These are phyloP conservation scores for Penicillium sp. DNA, from an alignment of 2,329 filamentous ascomycete genomes.

Conservation along the genomic window DNA sequence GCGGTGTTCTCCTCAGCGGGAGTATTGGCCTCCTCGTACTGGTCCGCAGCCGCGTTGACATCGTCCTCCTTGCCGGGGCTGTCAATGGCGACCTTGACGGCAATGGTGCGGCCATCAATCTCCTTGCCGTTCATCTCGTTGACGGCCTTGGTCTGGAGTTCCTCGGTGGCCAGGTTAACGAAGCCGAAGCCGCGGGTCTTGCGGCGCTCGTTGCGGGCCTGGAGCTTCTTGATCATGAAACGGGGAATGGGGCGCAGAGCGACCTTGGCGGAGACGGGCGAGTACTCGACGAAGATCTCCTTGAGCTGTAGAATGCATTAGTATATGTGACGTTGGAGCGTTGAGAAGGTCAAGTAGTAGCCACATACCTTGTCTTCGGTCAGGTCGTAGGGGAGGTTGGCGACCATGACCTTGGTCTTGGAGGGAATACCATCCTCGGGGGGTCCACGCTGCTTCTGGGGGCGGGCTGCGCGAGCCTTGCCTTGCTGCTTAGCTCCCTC, in stretches of 20 bases:
- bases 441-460: slow-evolving; percentile 82
- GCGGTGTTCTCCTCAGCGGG: slow-evolving; percentile 42
- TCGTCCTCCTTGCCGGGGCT: slow-evolving; percentile 98
- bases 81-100: slow-evolving; percentile 99
- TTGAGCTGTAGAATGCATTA: slow-evolving; percentile 67
- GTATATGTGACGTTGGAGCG: slow-evolving; percentile 12
- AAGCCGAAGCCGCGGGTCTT: slow-evolving; percentile 99
- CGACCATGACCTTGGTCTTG: slow-evolving; percentile 99
- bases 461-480: slow-evolving; percentile 49
- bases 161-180: slow-evolving; percentile 91
- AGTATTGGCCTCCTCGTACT: slow-evolving; percentile 45
- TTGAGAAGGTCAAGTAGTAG: neutral
- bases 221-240: slow-evolving; percentile 99
- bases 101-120: slow-evolving; percentile 97
- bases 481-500: slow-evolving; percentile 40
- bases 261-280: slow-evolving; percentile 94
- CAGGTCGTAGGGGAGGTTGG: slow-evolving; percentile 97
- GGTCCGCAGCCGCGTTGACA: slow-evolving; percentile 53
- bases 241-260: slow-evolving; percentile 96
- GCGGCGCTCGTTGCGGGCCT: slow-evolving; percentile 94
- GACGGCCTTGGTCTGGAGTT: slow-evolving; percentile 95
- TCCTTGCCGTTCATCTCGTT: slow-evolving; percentile 99
- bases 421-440: slow-evolving; percentile 96
- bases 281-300: slow-evolving; percentile 91
- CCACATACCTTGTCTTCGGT: slow-evolving; percentile 88